Conservation (phyloP, 139 green algal genomes). For the Coccomyxa sp. region DNA sequence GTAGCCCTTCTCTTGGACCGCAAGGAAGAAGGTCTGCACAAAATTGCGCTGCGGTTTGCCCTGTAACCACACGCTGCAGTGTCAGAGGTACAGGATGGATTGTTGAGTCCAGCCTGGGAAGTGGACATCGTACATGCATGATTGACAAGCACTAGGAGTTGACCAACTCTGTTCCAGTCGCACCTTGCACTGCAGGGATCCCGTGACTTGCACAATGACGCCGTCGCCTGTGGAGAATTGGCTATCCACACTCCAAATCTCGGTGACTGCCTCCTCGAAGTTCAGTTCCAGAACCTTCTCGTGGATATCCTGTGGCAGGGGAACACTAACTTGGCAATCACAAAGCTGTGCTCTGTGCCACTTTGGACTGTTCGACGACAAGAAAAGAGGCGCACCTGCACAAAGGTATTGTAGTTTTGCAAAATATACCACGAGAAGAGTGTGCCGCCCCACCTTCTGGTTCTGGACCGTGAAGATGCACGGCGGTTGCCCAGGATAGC, state of each 20-base stretch:
- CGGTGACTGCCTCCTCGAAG: slow-evolving; percentile 45
- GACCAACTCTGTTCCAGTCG: background rate
- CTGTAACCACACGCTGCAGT: slow-evolving; percentile 24
- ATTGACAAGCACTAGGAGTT: background rate
- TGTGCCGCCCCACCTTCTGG: slow-evolving; percentile 5
- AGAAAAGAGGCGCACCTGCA: background rate
- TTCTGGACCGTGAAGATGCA: slow-evolving; percentile 7
- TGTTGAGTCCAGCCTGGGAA: background rate
- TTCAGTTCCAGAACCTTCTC: slow-evolving; percentile 63
- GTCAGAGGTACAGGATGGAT: background rate
- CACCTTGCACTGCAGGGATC: slow-evolving; percentile 48
- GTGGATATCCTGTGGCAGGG: slow-evolving; percentile 64
- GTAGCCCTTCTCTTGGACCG: slow-evolving; percentile 81
- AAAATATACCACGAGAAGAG: background rate
- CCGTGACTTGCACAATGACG: slow-evolving; percentile 78
- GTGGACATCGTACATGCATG: background rate
- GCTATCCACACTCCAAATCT: slow-evolving; percentile 71
- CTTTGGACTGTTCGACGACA: background rate
- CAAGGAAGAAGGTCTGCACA: slow-evolving; percentile 89
- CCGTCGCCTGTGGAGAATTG: slow-evolving; percentile 67
- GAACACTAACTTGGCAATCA: background rate
- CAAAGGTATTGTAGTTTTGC: background rate
- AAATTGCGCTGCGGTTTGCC: slow-evolving; percentile 53
- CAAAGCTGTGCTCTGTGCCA: background rate
- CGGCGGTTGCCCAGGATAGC: too few relatives aligned